Percentiles rank a stretch among this genome's conserved stretches.
Conservation (phyloP, 495 filamentous ascomycete genomes). For the Penicillium paxilli region DNA sequence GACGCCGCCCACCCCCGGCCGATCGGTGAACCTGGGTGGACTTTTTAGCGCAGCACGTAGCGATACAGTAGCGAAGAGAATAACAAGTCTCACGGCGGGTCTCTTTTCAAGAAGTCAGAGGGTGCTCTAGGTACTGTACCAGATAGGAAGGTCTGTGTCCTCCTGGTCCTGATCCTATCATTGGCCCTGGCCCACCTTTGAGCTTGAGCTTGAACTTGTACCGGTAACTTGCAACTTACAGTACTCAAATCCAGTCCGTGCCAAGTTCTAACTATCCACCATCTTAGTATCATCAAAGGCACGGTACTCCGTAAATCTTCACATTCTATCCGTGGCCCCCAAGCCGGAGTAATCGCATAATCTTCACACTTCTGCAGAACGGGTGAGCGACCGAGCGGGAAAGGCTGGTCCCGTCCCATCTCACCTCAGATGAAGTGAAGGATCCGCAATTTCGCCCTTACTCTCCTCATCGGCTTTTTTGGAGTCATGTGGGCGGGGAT, state of each 20-base stretch:
- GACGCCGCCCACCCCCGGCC: conserved; percentile 8
- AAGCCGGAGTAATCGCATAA: background rate
- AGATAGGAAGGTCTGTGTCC: background rate
- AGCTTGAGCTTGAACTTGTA: too few relatives aligned
- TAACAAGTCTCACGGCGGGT: background rate
- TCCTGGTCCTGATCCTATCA: too few relatives aligned
- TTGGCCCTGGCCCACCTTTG: too few relatives aligned
- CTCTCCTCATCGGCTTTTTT: background rate
- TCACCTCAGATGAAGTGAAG: background rate
- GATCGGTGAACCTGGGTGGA: conserved; percentile 9
- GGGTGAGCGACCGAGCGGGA: background rate
- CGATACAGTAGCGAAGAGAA: background rate
- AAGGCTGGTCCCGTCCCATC: background rate
- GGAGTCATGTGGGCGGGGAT: background rate
- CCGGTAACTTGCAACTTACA: too few relatives aligned
- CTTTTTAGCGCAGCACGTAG: background rate
- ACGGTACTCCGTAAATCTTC: background rate
- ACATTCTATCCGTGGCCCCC: too few relatives aligned
- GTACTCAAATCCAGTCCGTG: too few relatives aligned
- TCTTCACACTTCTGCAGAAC: background rate
- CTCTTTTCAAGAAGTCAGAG: background rate
- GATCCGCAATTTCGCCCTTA: background rate
- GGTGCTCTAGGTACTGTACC: background rate
- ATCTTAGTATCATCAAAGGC: too few relatives aligned
- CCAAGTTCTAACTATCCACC: too few relatives aligned